Base-by-base conservation (phyloP, 2,329 filamentous ascomycete species). In the Colletotrichum sp. region DNA sequence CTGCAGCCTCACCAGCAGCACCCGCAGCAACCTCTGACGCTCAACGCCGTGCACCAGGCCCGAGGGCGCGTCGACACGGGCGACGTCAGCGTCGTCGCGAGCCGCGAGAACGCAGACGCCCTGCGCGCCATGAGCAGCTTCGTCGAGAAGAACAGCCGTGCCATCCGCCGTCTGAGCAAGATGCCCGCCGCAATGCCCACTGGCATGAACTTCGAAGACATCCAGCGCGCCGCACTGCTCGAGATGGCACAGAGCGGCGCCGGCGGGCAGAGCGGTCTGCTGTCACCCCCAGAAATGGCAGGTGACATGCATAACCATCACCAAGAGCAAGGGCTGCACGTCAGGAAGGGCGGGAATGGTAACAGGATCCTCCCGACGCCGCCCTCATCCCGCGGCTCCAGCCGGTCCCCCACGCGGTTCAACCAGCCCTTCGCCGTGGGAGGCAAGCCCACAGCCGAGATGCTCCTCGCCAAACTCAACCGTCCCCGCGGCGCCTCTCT, bases 71-170 rank as follows among this genome's bases (percentile, higher is more conserved):
- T 61, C 18, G 75, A 81, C 78, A 81, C 69, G 79, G 81, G 63
- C 36, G 83, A 83, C 18, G 81, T 82, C 6, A 85, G 83, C 34
- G 84, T 81, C 2, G 84, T 86, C 71, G 86, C 86, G 72, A 82
- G 83, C 3, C 83, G 86, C 66, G 84, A 86, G 65, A 86, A 87
- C 73, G 82, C 79, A 7, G 82, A 81, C 24, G 86, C 87, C 3
- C 79, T 88, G 61, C 82, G 83, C 18, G 84, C 85, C n/a, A 89
- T 89, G 84, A 86, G 83, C 30, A 81, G 64, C 52, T 88, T 88
- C 77, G 83, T 87, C 58, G 83, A 85, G 76, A 82, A 81, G 71
- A 87, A 88, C 78, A 84, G 82, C 81, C 83, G 84, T 28, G 82
- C 85, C 5, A 87, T 88, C 69, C 81, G 85, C 1, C 80, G 86